Percentiles rank a stretch among this genome's conserved stretches.
Conservation (phyloP, 2,329 filamentous ascomycete species). For the Penicillium sp. region DNA sequence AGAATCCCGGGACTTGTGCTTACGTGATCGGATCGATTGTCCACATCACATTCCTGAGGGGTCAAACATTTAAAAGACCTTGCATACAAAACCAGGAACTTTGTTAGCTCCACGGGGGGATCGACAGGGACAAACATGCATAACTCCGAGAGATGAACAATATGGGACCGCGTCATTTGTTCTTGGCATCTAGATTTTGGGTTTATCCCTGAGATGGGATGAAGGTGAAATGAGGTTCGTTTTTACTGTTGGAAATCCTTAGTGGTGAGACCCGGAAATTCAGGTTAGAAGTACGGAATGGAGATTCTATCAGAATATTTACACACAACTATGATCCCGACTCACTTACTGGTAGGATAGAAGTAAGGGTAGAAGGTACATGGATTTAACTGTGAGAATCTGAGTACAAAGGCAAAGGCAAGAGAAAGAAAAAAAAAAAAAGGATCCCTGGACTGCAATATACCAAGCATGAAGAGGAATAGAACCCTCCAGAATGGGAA, state of each 20-base stretch:
- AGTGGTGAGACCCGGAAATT: not conserved
- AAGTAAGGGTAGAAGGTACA: conserved; percentile 22
- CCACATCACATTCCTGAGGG: conserved; percentile 1
- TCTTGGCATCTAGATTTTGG: not conserved
- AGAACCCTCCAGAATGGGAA: conserved; percentile 7
- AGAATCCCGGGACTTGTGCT: not conserved
- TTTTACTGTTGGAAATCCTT: not conserved
- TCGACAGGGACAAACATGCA: conserved; percentile 23
- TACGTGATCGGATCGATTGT: not conserved
- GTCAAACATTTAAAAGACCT: not conserved
- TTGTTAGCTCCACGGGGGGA: conserved; percentile 14
- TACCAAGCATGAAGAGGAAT: conserved; percentile 19
- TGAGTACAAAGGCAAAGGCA: conserved; percentile 18
- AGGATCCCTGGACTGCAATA: conserved; percentile 18
- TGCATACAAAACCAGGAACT: not conserved
- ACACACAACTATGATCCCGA: not conserved
- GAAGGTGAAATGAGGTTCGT: no score
- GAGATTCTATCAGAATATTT: not conserved
- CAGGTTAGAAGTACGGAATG: not conserved
- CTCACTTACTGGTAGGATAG: not conserved
- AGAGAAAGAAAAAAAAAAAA: conserved; percentile 4
- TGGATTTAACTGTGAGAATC: conserved; percentile 25
- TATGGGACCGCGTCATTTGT: not conserved
- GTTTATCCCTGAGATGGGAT: not conserved
- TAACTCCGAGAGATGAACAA: conserved; percentile 14